Conservation (phyloP, 352 stramenopile genomes). For the Globisporangium cystogenes region DNA sequence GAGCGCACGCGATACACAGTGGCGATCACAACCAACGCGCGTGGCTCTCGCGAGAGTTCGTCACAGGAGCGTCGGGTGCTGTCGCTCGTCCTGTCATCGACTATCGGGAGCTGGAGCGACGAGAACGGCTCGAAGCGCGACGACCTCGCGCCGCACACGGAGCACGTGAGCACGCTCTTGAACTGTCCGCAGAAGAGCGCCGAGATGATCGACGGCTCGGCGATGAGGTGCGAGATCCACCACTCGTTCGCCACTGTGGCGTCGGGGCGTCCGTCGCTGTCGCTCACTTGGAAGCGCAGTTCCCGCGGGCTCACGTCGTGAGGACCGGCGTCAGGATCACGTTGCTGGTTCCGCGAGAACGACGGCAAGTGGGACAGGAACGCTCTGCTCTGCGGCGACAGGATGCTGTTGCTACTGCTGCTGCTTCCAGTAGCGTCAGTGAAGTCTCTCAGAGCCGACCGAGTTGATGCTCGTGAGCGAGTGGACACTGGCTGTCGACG, state of each 20-base stretch:
- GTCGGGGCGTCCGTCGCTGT: constrained; percentile 93
- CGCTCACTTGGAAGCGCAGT: constrained; percentile 40
- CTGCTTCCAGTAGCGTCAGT: constrained; percentile 18
- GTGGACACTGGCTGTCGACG: constrained; percentile 33
- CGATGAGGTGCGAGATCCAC: constrained; percentile 94
- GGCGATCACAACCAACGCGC: constrained; percentile 22
- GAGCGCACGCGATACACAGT: constrained; percentile 29
- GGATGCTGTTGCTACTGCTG: constrained; percentile 39
- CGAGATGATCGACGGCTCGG: constrained; percentile 94
- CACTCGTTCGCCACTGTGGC: constrained; percentile 93
- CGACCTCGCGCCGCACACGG: constrained; percentile 78
- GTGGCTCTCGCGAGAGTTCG: no score
- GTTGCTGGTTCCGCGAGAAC: constrained; percentile 3
- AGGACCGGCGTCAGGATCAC: neutral
- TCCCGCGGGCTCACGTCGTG: neutral
- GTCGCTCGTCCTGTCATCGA: neutral
- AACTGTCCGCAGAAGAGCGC: constrained; percentile 97
- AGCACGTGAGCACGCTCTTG: constrained; percentile 91
- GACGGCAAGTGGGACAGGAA: constrained; percentile 19
- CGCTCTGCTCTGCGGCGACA: constrained; percentile 25
- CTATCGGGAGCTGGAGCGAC: constrained; percentile 59
- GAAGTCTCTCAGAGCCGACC: no score
- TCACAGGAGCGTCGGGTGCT: neutral
- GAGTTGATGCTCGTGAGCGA: neutral
- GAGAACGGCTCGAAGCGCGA: constrained; percentile 87